Evolutionary conservation across 768 basidiomycete species (phyloP), one percentile per base, ranked within the genome.

Genomic region (Lactifluus volemus): DNA sequence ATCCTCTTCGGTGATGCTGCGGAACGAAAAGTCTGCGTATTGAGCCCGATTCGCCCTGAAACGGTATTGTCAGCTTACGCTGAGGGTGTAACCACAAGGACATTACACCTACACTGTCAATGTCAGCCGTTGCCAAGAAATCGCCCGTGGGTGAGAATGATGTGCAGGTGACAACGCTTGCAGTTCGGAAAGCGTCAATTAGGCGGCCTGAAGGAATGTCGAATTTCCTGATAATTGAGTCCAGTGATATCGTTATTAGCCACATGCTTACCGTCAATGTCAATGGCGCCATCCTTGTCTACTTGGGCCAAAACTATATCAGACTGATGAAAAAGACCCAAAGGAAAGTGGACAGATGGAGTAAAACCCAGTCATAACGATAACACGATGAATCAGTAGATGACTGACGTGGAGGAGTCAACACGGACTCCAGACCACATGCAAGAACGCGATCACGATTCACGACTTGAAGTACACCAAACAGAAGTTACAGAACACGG

Each of bases 71-170:
- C 65, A 44, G 54, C 30, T 58, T 39, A 17, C 55, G 64, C 62
- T 50, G 32, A 49, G 25, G 14, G 38, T 25, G 19, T 30, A 53
- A 15, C 4, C 19, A 48, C 6, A 56, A 14, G 30, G 30, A 67
- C 80, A 58, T 60, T 2, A 99, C 81, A 11, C 95, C 97, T 55
- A 98, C 87, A 60, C 86, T 93, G 67, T 97, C 95, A 6, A 97
- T 85, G 70, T 99, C 97, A 0, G 92, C 80, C 11, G 95, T 95
- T 1, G 97, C 97, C 63, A 99, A 74, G 76, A 99, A 98, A 72
- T 98, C 96, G 58, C 89, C 89, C 0, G 92, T 88, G 0, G 97
- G 97, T 2, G 95, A 98, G 72, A 99, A 96, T 1, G 92, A 80
- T 19, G 98, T 74, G 68, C 88, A 92, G 0, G 92, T 95, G 5